Evolutionary conservation across 2,329 filamentous ascomycete genomes (phyloP), one percentile per base, ranked within the genome.

Genomic region (Pseudogymnoascus sp.): DNA sequence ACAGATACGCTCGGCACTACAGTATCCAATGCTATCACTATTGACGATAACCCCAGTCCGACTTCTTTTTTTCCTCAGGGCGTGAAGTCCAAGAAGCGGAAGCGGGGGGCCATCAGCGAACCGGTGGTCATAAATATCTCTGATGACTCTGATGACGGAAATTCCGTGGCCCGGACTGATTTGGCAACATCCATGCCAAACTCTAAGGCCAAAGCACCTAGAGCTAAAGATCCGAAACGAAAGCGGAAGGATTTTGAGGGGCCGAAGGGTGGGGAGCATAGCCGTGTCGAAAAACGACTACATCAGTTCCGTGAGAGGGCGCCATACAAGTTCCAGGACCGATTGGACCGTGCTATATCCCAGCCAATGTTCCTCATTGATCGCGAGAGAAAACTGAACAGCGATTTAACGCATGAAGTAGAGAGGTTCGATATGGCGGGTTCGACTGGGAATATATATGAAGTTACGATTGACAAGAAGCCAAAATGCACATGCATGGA

Each of bases 361-460:
- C 81, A 84, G 66, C 78, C 80, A 21, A 82, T 87, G 77, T 84
- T 82, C 63, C 78, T 86, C 6, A 75, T 87, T 21, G 77, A 79
- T 44, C 78, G 84, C 47, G 66, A 67, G 8, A 66, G 63, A 40
- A 68, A 23, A 7, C 56, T 50, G 14, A 75, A 71, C 60, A 74
- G 79, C 8, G 70, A 71, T 38, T 77, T 76, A 4, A 78, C 76
- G 4, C 62, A 67, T 37, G 65, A 67, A 11, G 73, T 75, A 63
- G 82, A 87, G 68, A 76, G 72, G 1, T 78, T 86, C 62, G 74
- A 80, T 21, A 79, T 88, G 60, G 82, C 83, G 33, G 85, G 85
- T 16, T 78, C 79, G 4, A 86, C 83, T 0, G 84, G 84, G 14
- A 87, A 87, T 67, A 73, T 87, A 16, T 87, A 88, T 72, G 80